These are phyloP conservation scores for Chlamydomonas sp. DNA, from an alignment of 139 green algal genomes.

Conservation along the genomic window DNA sequence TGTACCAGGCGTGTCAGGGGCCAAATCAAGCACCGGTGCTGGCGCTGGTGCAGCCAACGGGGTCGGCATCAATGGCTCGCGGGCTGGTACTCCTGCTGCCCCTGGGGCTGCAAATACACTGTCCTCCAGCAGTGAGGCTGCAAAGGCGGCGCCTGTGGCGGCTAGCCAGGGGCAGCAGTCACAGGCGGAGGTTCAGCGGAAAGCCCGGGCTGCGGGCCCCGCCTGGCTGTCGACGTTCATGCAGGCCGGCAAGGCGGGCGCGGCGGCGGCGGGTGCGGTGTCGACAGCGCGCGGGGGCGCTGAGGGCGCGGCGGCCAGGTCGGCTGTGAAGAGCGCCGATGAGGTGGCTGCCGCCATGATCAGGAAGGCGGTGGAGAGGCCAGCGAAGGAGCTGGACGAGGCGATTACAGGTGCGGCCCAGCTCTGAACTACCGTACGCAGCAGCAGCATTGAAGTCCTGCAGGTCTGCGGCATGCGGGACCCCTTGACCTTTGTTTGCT, in stretches of 20 bases:
- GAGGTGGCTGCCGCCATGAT: constrained; percentile 18
- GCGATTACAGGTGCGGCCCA: not conserved
- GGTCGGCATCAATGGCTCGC: not conserved
- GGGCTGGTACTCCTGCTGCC: not conserved
- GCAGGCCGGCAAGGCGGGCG: not conserved
- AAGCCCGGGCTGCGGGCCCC: no score
- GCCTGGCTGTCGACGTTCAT: constrained; percentile 14
- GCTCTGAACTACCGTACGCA: not conserved
- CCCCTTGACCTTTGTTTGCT: no score
- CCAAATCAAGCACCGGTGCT: not conserved
- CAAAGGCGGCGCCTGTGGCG: no score
- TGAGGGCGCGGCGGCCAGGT: not conserved
- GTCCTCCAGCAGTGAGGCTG: no score
- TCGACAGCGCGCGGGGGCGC: no score
- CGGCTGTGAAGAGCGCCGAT: not conserved
- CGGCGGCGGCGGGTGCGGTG: not conserved
- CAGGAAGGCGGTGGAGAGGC: not conserved
- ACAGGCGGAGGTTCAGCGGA: not conserved
- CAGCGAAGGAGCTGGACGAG: not conserved
- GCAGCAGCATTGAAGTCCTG: not conserved
- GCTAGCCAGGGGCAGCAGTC: not conserved
- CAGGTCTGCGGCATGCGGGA: no score
- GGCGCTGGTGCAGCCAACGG: not conserved
- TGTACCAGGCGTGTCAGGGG: no score
- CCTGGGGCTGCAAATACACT: no score